phyloP scores from a whole-genome alignment of 768 basidiomycete species.

The Tulasnella sp. region DNA sequence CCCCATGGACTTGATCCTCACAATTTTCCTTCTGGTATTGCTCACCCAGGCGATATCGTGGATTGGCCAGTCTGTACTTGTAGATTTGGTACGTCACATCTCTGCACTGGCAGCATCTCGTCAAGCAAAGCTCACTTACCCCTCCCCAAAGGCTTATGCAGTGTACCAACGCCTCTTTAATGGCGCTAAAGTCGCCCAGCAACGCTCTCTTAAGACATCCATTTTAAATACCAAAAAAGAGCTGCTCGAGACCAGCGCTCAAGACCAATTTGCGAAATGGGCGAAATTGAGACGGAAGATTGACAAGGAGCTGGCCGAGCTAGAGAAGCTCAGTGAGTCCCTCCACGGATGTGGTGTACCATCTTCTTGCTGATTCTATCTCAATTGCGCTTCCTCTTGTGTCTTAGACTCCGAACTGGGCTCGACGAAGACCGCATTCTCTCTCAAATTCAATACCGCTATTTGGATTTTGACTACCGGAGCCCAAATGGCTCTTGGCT shows the following conservation, averaged over 20 bases:
- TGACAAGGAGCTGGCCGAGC: conserved; percentile 82
- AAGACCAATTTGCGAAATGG: conserved; percentile 99
- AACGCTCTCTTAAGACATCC: conserved; percentile 65
- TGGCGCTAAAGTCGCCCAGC: conserved; percentile 40
- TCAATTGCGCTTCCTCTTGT: background rate
- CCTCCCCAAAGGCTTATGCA: conserved; percentile 49
- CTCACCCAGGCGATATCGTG: conserved; percentile 75
- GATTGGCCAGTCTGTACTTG: conserved; percentile 77
- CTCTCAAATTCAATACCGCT: conserved; percentile 54
- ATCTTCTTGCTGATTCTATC: conserved; percentile 1
- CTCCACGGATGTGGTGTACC: background rate
- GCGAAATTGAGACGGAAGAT: conserved; percentile 82
- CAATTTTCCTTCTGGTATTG: conserved; percentile 74
- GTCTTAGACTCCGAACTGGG: conserved; percentile 53
- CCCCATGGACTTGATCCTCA: conserved; percentile 27
- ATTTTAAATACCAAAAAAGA: conserved; percentile 74
- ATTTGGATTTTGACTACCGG: conserved; percentile 86
- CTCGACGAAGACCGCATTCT: conserved; percentile 48
- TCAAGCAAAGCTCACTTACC: background rate
- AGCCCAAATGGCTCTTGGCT: conserved; percentile 69
- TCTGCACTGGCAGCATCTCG: background rate
- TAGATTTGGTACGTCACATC: conserved; percentile 53
- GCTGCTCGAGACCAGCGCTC: conserved; percentile 79
- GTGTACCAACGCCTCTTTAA: conserved; percentile 59
- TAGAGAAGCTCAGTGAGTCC: conserved; percentile 76